Conservation (phyloP, 345 rosid genomes). For the Camelina hispida region DNA sequence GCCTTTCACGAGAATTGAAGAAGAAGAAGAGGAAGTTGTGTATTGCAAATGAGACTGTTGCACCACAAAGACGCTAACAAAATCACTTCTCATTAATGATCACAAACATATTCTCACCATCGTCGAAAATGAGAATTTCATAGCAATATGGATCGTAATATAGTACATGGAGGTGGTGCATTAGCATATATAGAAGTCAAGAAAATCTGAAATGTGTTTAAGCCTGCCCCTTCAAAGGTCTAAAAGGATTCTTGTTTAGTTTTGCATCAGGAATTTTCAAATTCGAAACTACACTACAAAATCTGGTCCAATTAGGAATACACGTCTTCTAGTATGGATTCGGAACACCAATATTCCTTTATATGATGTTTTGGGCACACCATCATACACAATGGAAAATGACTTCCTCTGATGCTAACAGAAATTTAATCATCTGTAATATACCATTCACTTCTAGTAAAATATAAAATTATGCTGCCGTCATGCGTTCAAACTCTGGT, state of each 20-base stretch:
- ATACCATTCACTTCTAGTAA: slow-evolving; percentile 83
- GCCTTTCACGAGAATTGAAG: slow-evolving; percentile 13
- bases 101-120: background rate
- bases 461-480: slow-evolving; percentile 60
- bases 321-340: slow-evolving; percentile 53
- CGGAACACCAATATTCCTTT: slow-evolving; percentile 76
- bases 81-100: slow-evolving; percentile 42
- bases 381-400: slow-evolving; percentile 52
- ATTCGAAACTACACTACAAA: slow-evolving; percentile 61
- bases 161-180: background rate
- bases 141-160: background rate
- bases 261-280: slow-evolving; percentile 46
- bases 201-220: background rate
- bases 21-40: slow-evolving; percentile 42
- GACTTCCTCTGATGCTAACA: background rate
- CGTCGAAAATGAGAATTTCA: background rate
- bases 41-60: slow-evolving; percentile 35
- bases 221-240: slow-evolving; percentile 9
- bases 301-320: slow-evolving; percentile 68
- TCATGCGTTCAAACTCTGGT: slow-evolving; percentile 61
- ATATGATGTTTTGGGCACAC: slow-evolving; percentile 79
- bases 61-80: slow-evolving; percentile 45
- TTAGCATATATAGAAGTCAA: too few relatives aligned
- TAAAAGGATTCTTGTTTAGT: background rate
- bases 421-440: background rate